phyloP scores from a whole-genome alignment of 257 asterid species.

The Ilex asprella region DNA sequence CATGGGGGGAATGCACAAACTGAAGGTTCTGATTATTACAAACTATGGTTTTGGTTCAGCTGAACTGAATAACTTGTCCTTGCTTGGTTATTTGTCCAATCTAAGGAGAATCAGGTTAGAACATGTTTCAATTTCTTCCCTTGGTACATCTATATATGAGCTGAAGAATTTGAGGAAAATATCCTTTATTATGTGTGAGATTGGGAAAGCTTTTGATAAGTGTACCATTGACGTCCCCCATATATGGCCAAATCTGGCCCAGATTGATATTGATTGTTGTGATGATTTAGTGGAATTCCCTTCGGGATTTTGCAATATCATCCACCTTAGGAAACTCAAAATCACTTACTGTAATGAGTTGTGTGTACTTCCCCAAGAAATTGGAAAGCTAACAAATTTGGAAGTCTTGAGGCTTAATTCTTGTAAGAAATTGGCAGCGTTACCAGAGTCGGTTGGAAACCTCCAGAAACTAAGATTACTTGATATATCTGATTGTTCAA shows the following conservation, averaged over 20 bases:
- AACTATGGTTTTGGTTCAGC: constrained; percentile 21
- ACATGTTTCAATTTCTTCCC: constrained; percentile 23
- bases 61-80: constrained; percentile 11
- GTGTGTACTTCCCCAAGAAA: constrained; percentile 19
- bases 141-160: constrained; percentile 7
- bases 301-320: constrained; percentile 15
- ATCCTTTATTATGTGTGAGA: constrained; percentile 26
- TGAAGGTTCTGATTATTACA: constrained; percentile 23
- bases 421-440: constrained; percentile 14
- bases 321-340: constrained; percentile 21
- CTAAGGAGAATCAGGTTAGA: constrained; percentile 30
- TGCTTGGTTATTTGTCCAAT: constrained; percentile 17
- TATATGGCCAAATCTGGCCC: constrained; percentile 28
- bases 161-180: constrained; percentile 24
- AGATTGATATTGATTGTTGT: constrained; percentile 28
- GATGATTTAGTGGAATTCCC: constrained; percentile 23
- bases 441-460: constrained; percentile 20
- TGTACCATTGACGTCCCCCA: not conserved
- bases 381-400: constrained; percentile 24
- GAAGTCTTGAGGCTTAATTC: constrained; percentile 26
- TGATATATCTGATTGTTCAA: constrained; percentile 30
- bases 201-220: constrained; percentile 19
- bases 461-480: constrained; percentile 17
- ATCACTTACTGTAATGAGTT: constrained; percentile 28
- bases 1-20: constrained; percentile 14